These are phyloP conservation scores for Alternaria burnsii DNA, from an alignment of 2,329 filamentous ascomycete species.

Conservation along the genomic window DNA sequence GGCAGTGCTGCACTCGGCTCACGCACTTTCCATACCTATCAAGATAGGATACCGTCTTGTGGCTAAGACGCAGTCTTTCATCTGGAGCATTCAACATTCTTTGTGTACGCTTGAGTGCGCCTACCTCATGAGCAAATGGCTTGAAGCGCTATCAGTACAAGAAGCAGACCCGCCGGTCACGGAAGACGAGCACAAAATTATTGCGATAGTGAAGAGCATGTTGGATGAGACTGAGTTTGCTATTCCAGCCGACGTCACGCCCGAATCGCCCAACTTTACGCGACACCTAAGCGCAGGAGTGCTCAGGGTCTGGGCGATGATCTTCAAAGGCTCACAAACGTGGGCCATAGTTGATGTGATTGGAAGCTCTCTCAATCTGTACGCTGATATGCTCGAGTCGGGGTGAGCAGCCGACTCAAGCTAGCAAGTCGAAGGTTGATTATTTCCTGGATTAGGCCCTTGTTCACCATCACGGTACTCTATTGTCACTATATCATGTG, in stretches of 20 bases:
- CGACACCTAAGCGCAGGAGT: conserved; percentile 53
- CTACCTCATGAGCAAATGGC: conserved; percentile 53
- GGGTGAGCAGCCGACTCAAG: conserved; percentile 34
- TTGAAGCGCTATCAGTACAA: conserved; percentile 46
- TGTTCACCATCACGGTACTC: neutral
- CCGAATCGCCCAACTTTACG: conserved; percentile 44
- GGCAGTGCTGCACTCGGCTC: conserved; percentile 72
- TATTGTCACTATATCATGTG: neutral
- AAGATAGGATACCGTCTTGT: conserved; percentile 59
- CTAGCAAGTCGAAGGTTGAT: neutral
- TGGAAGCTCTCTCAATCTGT: conserved; percentile 52
- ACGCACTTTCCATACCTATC: conserved; percentile 72
- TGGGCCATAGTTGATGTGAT: conserved; percentile 56
- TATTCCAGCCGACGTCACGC: conserved; percentile 36
- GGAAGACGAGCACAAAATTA: conserved; percentile 52
- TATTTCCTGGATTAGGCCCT: neutral
- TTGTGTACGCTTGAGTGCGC: conserved; percentile 53
- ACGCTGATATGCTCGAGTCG: conserved; percentile 52
- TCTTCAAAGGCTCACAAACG: conserved; percentile 55
- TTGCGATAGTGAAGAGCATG: conserved; percentile 51
- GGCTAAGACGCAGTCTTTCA: conserved; percentile 51
- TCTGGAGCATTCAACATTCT: conserved; percentile 54
- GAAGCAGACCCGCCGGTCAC: conserved; percentile 46
- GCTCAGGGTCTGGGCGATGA: conserved; percentile 53
- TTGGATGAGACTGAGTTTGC: conserved; percentile 53